These are phyloP conservation scores for Leccinum subgranulosum DNA, from an alignment of 768 basidiomycete genomes.

Conservation along the genomic window DNA sequence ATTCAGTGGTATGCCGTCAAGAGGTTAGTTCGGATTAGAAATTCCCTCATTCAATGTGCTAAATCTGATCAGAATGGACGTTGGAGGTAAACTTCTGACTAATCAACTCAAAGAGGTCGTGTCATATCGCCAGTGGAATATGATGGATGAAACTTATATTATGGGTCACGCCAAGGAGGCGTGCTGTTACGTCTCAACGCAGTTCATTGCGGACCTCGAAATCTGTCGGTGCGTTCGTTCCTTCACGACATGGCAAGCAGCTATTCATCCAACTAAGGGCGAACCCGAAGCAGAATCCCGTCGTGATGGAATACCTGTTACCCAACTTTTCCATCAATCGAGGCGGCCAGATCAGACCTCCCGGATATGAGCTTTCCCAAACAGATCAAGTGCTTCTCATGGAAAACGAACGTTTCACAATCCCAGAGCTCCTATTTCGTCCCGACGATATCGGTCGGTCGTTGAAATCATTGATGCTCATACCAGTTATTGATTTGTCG, in stretches of 20 bases:
- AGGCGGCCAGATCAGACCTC: slow-evolving; percentile 51
- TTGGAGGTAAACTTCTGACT: slow-evolving; percentile 93
- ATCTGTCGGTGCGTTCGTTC: slow-evolving; percentile 62
- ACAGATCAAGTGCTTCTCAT: slow-evolving; percentile 74
- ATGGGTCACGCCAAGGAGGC: slow-evolving; percentile 91
- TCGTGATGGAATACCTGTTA: slow-evolving; percentile 86
- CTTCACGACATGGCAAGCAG: slow-evolving; percentile 15
- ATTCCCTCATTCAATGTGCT: slow-evolving; percentile 13
- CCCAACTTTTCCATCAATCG: slow-evolving; percentile 79
- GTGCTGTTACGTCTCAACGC: slow-evolving; percentile 80
- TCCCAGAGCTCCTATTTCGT: slow-evolving; percentile 90
- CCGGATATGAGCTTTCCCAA: slow-evolving; percentile 51
- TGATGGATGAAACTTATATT: slow-evolving; percentile 96
- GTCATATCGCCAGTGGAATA: slow-evolving; percentile 96
- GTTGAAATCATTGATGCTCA: slow-evolving; percentile 7
- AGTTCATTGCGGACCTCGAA: slow-evolving; percentile 74
- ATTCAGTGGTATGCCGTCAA: slow-evolving; percentile 81
- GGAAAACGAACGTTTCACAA: slow-evolving; percentile 88
- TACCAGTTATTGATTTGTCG: slow-evolving; percentile 5
- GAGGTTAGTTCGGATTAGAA: slow-evolving; percentile 46
- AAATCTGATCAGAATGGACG: slow-evolving; percentile 66
- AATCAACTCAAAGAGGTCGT: slow-evolving; percentile 93
- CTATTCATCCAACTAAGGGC: slow-evolving; percentile 37
- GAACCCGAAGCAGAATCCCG: slow-evolving; percentile 56
- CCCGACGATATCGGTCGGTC: slow-evolving; percentile 84